Percentiles rank a stretch among this genome's conserved stretches.
Conservation (phyloP, 1,284 basidiomycete species). For the Mycosarcoma mackinlayi region DNA sequence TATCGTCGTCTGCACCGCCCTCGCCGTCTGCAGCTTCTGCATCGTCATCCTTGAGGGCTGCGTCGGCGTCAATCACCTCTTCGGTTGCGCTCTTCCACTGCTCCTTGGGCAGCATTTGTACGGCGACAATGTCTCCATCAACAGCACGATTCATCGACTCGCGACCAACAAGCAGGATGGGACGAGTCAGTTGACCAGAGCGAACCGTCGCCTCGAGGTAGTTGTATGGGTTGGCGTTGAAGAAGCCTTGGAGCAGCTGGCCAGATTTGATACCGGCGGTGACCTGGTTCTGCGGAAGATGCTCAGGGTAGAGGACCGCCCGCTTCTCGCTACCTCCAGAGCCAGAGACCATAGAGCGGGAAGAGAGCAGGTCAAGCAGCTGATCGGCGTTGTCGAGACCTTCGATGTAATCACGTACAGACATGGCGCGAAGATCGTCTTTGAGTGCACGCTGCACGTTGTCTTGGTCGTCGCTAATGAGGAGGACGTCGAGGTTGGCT, state of each 20-base stretch:
- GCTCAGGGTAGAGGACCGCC: slow-evolving; percentile 72
- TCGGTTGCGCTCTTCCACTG: slow-evolving; percentile 95
- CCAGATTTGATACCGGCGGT: slow-evolving; percentile 87
- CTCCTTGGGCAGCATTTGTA: slow-evolving; percentile 85
- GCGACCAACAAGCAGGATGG: slow-evolving; percentile 85
- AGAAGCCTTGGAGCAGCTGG: slow-evolving; percentile 88
- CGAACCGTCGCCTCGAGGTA: slow-evolving; percentile 89
- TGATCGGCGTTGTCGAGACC: slow-evolving; percentile 58
- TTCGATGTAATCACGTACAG: slow-evolving; percentile 64
- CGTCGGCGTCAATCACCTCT: slow-evolving; percentile 88
- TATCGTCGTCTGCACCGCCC: slow-evolving; percentile 71
- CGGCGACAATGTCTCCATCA: slow-evolving; percentile 90
- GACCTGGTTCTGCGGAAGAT: slow-evolving; percentile 80
- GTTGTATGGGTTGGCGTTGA: slow-evolving; percentile 95
- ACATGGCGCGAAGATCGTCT: slow-evolving; percentile 56
- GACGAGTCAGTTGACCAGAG: slow-evolving; percentile 78
- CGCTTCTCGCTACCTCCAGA: slow-evolving; percentile 44
- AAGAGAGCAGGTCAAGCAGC: slow-evolving; percentile 62
- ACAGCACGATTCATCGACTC: slow-evolving; percentile 96
- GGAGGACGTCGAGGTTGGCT: slow-evolving; percentile 55
- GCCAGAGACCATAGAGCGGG: slow-evolving; percentile 44
- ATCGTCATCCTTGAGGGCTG: slow-evolving; percentile 84
- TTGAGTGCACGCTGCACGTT: slow-evolving; percentile 76
- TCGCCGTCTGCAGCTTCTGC: slow-evolving; percentile 72
- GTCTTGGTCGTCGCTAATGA: slow-evolving; percentile 81